phyloP scores from a whole-genome alignment of 1,139 yeast species.

The Saccharomyces hybrid region DNA sequence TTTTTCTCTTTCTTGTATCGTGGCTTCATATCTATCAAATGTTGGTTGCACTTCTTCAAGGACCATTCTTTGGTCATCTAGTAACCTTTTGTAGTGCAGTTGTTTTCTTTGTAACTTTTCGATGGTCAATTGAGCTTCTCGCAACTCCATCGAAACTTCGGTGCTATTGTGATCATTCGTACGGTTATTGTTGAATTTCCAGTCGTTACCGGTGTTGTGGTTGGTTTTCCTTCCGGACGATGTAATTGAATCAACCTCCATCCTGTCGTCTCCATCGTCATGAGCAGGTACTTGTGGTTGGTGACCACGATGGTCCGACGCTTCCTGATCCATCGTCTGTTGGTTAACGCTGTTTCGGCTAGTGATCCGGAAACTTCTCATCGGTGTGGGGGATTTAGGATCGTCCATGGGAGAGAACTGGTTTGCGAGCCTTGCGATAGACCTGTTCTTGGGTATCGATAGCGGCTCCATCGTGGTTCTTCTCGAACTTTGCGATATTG shows the following conservation, averaged over 20 bases:
- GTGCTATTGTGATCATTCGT: not conserved
- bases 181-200: not conserved
- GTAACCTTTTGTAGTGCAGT: constrained; percentile 21
- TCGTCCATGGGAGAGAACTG: constrained; percentile 6
- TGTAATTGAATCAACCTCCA: not conserved
- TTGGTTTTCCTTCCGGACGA: not conserved
- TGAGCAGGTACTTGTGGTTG: not conserved
- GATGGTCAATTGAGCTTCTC: constrained; percentile 4
- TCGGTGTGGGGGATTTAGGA: constrained; percentile 23
- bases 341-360: constrained; percentile 4
- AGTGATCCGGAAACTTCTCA: constrained; percentile 10
- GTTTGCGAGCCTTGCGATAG: not conserved
- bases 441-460: not conserved
- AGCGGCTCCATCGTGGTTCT: not conserved
- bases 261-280: not conserved
- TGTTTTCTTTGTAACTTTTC: constrained; percentile 20
- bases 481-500: constrained; percentile 1
- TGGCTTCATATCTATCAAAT: constrained; percentile 27
- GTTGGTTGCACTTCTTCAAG: constrained; percentile 31
- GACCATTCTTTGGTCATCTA: constrained; percentile 29
- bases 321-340: not conserved
- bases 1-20: constrained; percentile 17
- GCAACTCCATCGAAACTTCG: not conserved
- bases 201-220: not conserved
- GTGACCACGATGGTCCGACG: not conserved